Base-by-base conservation (phyloP, 768 basidiomycete genomes). In the Steccherinum ochraceum region DNA sequence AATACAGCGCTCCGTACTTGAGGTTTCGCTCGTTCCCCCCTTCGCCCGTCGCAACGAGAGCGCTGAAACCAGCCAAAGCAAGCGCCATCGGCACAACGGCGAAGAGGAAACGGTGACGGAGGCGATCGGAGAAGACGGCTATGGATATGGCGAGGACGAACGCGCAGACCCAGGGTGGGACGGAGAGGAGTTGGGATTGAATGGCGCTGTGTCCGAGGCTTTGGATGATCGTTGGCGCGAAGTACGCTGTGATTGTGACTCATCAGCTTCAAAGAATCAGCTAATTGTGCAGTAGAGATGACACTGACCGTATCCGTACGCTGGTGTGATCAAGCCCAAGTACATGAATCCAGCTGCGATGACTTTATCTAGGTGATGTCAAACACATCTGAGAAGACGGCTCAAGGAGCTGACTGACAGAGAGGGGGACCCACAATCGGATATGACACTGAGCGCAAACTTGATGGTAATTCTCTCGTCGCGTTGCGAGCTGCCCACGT, bases 281-380 rank as follows among this genome's bases (percentile, higher is more conserved):
- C 54, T 50, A 62, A 59, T 51, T 62, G 58, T 10, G 61, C 59
- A 57, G 44, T 7, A 27, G 21, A 30, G 23, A 21, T n/a, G 20
- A 39, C 24, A 39, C 53, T n/a, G 4, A 54, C 53, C 49, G 39
- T 50, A 50, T 18, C 55, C 44, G 40, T 56, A 58, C 7, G 54
- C 55, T 2, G 56, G 54, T 27, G 53, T 55, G 25, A 58, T 52
- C 7, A 58, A 42, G 5, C 56, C 56, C 18, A 58, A 50, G 30
- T 58, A 56, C 54, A 58, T 58, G 42, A 58, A 19, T 5, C 56
- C 56, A 18, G 55, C 56, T n/a, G 53, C 16, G 24, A 57, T 24
- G 39, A 42, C 47, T 41, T 58, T 58, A 30, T 53, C 55, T 56
- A n/a, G 35, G 35, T 11, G 35, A 39, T 11, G 35, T 39, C 11